phyloP scores from a whole-genome alignment of 2,329 filamentous ascomycete species.

The Neonectria hederae region DNA sequence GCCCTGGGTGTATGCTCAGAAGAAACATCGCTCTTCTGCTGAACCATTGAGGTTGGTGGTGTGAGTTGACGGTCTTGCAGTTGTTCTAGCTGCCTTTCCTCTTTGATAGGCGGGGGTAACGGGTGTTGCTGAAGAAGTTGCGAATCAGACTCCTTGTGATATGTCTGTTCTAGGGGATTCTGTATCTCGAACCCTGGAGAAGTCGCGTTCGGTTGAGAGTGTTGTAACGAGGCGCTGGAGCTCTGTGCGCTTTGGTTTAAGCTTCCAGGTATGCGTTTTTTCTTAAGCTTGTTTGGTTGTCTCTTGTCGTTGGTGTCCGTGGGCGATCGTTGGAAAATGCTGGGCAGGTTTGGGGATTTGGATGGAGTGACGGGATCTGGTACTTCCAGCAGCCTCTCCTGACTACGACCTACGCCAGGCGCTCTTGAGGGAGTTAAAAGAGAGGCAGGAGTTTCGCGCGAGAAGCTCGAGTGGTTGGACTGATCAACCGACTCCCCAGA shows the following conservation, averaged over 20 bases:
- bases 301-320: constrained; percentile 69
- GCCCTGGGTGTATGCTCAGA: constrained; percentile 58
- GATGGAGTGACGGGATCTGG: constrained; percentile 61
- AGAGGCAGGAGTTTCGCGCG: constrained; percentile 41
- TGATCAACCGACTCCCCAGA: constrained; percentile 35
- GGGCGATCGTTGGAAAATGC: constrained; percentile 76
- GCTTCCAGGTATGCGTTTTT: constrained; percentile 81
- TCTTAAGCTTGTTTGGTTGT: constrained; percentile 89
- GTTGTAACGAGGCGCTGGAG: constrained; percentile 78
- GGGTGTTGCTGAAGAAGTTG: constrained; percentile 30
- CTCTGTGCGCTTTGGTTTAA: constrained; percentile 89
- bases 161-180: constrained; percentile 57
- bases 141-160: constrained; percentile 31
- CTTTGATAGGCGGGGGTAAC: constrained; percentile 31
- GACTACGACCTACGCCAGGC: constrained; percentile 55
- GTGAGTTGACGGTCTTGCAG: constrained; percentile 33
- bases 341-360: constrained; percentile 74
- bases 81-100: constrained; percentile 34
- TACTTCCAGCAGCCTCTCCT: constrained; percentile 58
- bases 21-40: constrained; percentile 46
- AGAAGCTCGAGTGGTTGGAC: constrained; percentile 43
- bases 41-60: constrained; percentile 24
- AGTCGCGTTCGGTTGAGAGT: constrained; percentile 51
- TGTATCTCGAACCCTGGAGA: constrained; percentile 58
- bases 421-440: constrained; percentile 43